These are phyloP conservation scores for Pseudonitzschia pungens DNA, from an alignment of 108 stramenopile genomes.

Conservation along the genomic window DNA sequence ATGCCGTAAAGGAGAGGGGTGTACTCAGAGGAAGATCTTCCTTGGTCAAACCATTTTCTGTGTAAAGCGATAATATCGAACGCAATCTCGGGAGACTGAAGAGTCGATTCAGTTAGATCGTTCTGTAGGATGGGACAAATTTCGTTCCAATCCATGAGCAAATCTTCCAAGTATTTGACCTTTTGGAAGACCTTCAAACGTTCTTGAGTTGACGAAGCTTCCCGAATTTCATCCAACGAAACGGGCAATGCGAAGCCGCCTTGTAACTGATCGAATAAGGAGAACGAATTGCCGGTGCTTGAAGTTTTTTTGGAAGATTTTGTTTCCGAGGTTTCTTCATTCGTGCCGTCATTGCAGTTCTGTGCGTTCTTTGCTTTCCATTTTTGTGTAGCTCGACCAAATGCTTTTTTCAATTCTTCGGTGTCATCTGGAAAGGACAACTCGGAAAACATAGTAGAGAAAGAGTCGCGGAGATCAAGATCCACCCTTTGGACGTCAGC, in stretches of 20 bases:
- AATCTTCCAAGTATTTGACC: conserved; percentile 29
- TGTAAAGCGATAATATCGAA: conserved; percentile 6
- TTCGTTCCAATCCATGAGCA: conserved; percentile 27
- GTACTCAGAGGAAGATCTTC: conserved; percentile 20
- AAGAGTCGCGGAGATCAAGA: not conserved
- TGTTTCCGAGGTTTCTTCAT: not conserved
- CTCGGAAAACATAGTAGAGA: not conserved
- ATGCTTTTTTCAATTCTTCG: not conserved
- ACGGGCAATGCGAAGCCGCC: conserved; percentile 11
- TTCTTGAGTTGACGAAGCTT: conserved; percentile 1
- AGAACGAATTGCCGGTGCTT: conserved; percentile 20
- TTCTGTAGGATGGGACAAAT: conserved; percentile 4
- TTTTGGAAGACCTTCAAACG: conserved; percentile 16
- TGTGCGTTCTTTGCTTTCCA: not conserved
- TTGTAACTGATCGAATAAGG: conserved; percentile 27
- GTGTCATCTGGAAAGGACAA: not conserved
- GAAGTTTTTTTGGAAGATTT: not conserved
- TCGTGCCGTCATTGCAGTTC: not conserved
- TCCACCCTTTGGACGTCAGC: not conserved
- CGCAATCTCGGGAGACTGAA: not conserved
- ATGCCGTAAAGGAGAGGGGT: conserved; percentile 19
- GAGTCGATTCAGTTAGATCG: not conserved
- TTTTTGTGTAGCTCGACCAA: not conserved
- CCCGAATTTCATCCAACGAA: conserved; percentile 25
- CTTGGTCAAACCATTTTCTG: conserved; percentile 33